Evolutionary conservation across 2,329 filamentous ascomycete species (phyloP), one percentile per base, ranked within the genome.

Genomic region (Rosellinia necatrix): DNA sequence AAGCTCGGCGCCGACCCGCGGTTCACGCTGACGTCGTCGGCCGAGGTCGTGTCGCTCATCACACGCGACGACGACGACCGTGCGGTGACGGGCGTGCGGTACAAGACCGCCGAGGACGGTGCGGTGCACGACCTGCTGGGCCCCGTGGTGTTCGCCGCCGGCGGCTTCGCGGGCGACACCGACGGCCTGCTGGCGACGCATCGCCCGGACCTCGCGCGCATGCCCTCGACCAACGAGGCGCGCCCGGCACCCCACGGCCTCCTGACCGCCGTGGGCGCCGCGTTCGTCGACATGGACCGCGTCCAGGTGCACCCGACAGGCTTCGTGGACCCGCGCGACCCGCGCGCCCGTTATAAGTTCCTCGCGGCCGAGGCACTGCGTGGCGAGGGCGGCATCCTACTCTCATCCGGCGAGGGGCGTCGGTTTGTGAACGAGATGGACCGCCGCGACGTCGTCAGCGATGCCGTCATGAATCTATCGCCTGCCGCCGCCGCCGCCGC

Each of bases 261-360:
- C 0, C 70, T 81, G 0, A 63, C 70, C 0, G 67, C 67, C 1
- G 69, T 74, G 0, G 75, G 74, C 13, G 78, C 77, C 4, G 70
- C 70, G 27, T 67, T 80, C 10, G 71, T 81, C 35, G 79, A 81
- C 24, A 81, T 81, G 79, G 76, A 79, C 38, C 76, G 75, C 55
- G 83, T 88, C 2, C 85, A 88, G 68, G 76, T 88, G 4, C 85
- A 88, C 60, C 85, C 85, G 2, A 87, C 85, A 0, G 83, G 83
- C 0, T 88, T 88, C 64, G 73, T 88, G 5, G 83, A 87, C 59
- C 78, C 79, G 0, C 72, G 75, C 1, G 74, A 76, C 27, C 70
- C 74, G 0, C 62, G 61, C 1, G 75, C 76, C 0, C 70, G 71
- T 29, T 77, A 84, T 43, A 88, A 88, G 69, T 83, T 88, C 63